Conservation (phyloP, 2,329 filamentous ascomycete species). For the Arachnopeziza araneosa region DNA sequence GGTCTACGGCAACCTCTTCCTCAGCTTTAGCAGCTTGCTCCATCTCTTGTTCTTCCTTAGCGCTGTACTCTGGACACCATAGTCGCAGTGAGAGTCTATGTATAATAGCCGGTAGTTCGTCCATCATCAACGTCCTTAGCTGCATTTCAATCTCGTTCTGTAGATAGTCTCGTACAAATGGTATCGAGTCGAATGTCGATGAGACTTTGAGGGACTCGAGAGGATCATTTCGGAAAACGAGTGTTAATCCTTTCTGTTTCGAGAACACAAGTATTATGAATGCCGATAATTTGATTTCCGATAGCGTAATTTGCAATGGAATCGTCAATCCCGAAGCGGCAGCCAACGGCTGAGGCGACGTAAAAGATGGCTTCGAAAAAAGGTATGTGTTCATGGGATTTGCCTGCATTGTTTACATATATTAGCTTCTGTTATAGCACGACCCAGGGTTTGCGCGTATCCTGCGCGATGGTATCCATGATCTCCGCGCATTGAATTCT, state of each 20-base stretch:
- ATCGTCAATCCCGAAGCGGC: slow-evolving; percentile 91
- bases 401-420: slow-evolving; percentile 55
- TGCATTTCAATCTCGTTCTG: slow-evolving; percentile 95
- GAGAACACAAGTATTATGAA: slow-evolving; percentile 98
- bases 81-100: slow-evolving; percentile 83
- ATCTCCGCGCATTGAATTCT: neutral
- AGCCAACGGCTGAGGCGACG: slow-evolving; percentile 85
- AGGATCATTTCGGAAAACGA: slow-evolving; percentile 97
- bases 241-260: slow-evolving; percentile 90
- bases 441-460: slow-evolving; percentile 23
- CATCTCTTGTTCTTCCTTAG: slow-evolving; percentile 55
- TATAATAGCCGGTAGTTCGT: slow-evolving; percentile 93
- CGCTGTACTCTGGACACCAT: slow-evolving; percentile 82
- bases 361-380: slow-evolving; percentile 84
- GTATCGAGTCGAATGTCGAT: slow-evolving; percentile 97
- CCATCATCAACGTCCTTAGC: slow-evolving; percentile 91
- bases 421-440: slow-evolving; percentile 41
- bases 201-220: slow-evolving; percentile 97
- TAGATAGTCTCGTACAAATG: slow-evolving; percentile 94
- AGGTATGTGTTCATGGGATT: slow-evolving; percentile 97
- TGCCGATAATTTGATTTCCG: slow-evolving; percentile 89
- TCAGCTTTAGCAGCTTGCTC: slow-evolving; percentile 44
- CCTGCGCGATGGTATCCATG: slow-evolving; percentile 15
- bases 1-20: slow-evolving; percentile 56
- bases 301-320: slow-evolving; percentile 93